phyloP scores from a whole-genome alignment of 495 filamentous ascomycete genomes.

The Rostrohypoxylon terebratum region DNA sequence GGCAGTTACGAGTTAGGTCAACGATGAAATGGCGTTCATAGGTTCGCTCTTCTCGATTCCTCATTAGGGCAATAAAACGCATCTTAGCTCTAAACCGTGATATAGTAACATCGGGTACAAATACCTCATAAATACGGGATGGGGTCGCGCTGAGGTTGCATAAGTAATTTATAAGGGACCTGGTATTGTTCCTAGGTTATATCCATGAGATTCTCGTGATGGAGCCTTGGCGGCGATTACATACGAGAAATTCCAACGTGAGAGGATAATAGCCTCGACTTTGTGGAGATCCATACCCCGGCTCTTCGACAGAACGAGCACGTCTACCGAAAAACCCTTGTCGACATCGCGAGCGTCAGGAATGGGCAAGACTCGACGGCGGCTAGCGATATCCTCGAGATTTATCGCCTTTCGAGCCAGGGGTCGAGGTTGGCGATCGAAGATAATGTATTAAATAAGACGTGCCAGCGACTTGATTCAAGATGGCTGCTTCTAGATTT shows the following conservation, averaged over 20 bases:
- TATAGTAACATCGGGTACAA: background rate
- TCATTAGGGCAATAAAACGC: background rate
- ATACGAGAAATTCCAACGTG: slow-evolving; percentile 35
- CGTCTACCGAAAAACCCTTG: slow-evolving; percentile 1
- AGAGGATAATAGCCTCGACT: slow-evolving; percentile 10
- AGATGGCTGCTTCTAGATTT: background rate
- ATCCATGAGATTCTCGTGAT: slow-evolving; percentile 9
- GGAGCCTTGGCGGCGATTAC: slow-evolving; percentile 2
- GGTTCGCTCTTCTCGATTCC: background rate
- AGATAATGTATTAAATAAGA: background rate
- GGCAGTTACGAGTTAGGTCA: background rate
- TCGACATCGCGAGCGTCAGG: background rate
- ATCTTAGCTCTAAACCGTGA: background rate
- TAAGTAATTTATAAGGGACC: slow-evolving; percentile 4
- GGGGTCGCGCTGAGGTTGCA: background rate
- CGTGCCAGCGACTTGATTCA: background rate
- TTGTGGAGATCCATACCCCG: slow-evolving; percentile 13
- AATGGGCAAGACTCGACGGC: background rate
- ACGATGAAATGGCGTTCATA: background rate
- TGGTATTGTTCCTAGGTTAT: background rate
- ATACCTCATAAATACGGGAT: background rate
- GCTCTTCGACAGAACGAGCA: slow-evolving; percentile 11
- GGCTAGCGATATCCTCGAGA: background rate
- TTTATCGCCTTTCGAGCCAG: background rate
- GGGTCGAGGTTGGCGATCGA: background rate